Evolutionary conservation across 2,329 filamentous ascomycete genomes (phyloP).

Genomic region (Fusarium irregulare): DNA sequence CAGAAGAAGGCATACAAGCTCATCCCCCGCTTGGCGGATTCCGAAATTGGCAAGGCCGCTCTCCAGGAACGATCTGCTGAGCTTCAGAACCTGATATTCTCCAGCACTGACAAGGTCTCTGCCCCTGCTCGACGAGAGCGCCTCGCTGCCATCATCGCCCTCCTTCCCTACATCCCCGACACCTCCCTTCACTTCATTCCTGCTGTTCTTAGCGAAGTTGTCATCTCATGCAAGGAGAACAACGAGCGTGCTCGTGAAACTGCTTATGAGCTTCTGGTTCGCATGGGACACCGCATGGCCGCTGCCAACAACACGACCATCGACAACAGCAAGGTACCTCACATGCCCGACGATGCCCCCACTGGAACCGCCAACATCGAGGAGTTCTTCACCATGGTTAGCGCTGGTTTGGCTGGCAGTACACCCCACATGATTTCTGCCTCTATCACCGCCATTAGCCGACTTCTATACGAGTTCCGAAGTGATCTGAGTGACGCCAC

Average conservation of each 20-base stretch:
- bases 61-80: constrained; percentile 80
- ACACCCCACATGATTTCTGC: constrained; percentile 98
- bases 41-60: constrained; percentile 79
- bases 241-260: constrained; percentile 93
- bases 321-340: constrained; percentile 84
- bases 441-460: constrained; percentile 92
- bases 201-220: constrained; percentile 89
- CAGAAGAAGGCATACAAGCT: constrained; percentile 99
- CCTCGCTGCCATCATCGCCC: constrained; percentile 81
- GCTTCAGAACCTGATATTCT: constrained; percentile 83
- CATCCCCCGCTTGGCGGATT: constrained; percentile 88
- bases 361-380: constrained; percentile 84
- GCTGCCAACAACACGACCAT: constrained; percentile 76
- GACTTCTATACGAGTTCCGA: constrained; percentile 94
- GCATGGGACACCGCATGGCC: constrained; percentile 85
- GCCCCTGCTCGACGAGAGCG: constrained; percentile 88
- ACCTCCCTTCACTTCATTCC: constrained; percentile 92
- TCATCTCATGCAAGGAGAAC: constrained; percentile 96
- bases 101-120: constrained; percentile 85
- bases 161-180: constrained; percentile 82
- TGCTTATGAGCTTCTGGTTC: constrained; percentile 89
- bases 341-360: constrained; percentile 86
- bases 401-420: constrained; percentile 89
- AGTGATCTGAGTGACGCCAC: constrained; percentile 74
- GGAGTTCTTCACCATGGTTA: constrained; percentile 98